phyloP scores from a whole-genome alignment of 2,329 filamentous ascomycete genomes.

The Fonsecaea multimorphosa region DNA sequence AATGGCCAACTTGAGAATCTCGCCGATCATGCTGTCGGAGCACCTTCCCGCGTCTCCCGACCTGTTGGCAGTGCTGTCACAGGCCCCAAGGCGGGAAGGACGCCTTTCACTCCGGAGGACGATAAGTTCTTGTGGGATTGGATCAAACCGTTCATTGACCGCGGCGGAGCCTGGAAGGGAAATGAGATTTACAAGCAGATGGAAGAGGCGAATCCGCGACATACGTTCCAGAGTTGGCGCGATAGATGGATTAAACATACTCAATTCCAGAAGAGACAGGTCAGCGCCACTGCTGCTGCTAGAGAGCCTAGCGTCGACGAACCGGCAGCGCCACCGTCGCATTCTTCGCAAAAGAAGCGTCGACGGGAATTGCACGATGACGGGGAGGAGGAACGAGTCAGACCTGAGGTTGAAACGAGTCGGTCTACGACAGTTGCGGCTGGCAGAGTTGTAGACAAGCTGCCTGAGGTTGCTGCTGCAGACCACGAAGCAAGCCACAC shows the following conservation, averaged over 20 bases:
- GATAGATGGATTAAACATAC: conserved; percentile 54
- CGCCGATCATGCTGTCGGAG: conserved; percentile 56
- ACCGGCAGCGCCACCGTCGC: neutral
- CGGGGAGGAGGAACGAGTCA: conserved; percentile 1
- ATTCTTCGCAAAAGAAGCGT: conserved; percentile 15
- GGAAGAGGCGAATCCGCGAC: conserved; percentile 47
- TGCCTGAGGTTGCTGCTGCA: neutral
- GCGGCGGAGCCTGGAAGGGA: conserved; percentile 45
- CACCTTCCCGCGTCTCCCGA: conserved; percentile 48
- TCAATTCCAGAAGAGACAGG: conserved; percentile 27
- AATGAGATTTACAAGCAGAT: conserved; percentile 55
- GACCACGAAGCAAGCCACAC: neutral
- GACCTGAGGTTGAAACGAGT: neutral
- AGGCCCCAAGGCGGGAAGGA: conserved; percentile 44
- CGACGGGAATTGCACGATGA: conserved; percentile 19
- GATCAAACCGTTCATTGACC: conserved; percentile 47
- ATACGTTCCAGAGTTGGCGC: conserved; percentile 58
- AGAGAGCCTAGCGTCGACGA: neutral
- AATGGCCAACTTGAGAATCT: conserved; percentile 57
- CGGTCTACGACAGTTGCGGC: neutral
- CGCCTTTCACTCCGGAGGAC: conserved; percentile 50
- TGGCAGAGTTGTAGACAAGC: neutral
- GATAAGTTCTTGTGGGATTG: conserved; percentile 54
- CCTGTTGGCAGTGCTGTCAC: conserved; percentile 51
- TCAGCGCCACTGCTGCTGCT: conserved; percentile 18